Evolutionary conservation across 78 protist species (phyloP).

Genomic region (Anaeramoeba flamelloides): DNA sequence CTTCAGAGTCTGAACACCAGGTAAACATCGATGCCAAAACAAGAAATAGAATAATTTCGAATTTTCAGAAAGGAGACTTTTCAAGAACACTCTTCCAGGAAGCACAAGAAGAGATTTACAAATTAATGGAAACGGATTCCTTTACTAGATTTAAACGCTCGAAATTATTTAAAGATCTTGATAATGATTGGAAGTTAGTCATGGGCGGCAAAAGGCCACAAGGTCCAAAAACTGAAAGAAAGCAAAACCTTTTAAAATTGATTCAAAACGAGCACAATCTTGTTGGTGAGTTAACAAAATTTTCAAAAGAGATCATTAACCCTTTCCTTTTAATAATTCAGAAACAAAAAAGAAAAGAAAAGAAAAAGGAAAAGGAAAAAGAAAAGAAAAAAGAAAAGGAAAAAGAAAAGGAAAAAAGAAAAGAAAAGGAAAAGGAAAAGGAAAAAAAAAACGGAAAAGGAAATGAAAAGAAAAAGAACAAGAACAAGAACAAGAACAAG

Average conservation of each 20-base stretch:
- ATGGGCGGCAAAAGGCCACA: background rate
- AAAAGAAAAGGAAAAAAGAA: too few relatives aligned
- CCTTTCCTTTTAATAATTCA: too few relatives aligned
- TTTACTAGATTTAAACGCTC: background rate
- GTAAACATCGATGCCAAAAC: background rate
- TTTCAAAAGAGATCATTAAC: too few relatives aligned
- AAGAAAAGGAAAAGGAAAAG: too few relatives aligned
- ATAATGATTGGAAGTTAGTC: background rate
- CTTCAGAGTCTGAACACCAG: background rate
- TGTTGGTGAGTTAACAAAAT: too few relatives aligned
- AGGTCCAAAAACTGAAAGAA: background rate
- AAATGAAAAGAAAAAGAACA: too few relatives aligned
- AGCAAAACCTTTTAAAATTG: background rate
- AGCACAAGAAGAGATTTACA: background rate
- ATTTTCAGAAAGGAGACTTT: background rate
- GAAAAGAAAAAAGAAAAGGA: too few relatives aligned
- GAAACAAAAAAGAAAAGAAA: too few relatives aligned
- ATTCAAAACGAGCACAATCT: too few relatives aligned
- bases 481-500: too few relatives aligned
- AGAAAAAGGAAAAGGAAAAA: too few relatives aligned
- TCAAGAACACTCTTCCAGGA: background rate
- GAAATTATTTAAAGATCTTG: background rate
- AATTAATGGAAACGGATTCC: background rate
- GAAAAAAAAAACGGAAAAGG: too few relatives aligned
- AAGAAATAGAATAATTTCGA: background rate